A percentile compares a stretch with the other conserved stretches of the same genome.
phyloP scores from a whole-genome alignment of 805 yeast species.

The Metschnikowia lachancei region DNA sequence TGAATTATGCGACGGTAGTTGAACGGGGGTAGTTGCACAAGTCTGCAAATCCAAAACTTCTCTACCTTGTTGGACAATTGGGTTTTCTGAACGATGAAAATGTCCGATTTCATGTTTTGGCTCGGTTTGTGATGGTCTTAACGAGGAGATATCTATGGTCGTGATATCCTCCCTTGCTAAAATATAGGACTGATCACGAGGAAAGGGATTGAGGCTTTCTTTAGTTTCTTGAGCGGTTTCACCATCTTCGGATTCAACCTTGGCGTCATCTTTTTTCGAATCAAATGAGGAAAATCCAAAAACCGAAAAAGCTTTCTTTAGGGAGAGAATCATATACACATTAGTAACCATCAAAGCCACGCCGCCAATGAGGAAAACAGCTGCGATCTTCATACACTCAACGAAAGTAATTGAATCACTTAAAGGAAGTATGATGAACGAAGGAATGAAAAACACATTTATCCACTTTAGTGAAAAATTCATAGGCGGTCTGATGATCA shows the following conservation, averaged over 20 bases:
- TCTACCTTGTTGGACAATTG: neutral
- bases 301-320: constrained; percentile 19
- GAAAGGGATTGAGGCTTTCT: constrained; percentile 15
- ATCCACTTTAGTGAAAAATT: constrained; percentile 75
- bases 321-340: constrained; percentile 36
- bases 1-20: neutral
- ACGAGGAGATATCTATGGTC: constrained; percentile 31
- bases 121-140: constrained; percentile 6
- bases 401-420: constrained; percentile 61
- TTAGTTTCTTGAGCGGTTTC: constrained; percentile 6
- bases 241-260: neutral
- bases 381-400: constrained; percentile 73
- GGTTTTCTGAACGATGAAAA: neutral
- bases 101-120: neutral
- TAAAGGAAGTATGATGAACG: constrained; percentile 69
- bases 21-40: neutral
- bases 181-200: constrained; percentile 9
- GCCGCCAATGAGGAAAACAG: constrained; percentile 67
- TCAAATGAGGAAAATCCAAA: constrained; percentile 12
- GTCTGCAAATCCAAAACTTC: neutral
- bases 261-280: constrained; percentile 5
- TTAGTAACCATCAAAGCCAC: constrained; percentile 45
- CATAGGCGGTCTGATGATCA: constrained; percentile 55
- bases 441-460: constrained; percentile 73
- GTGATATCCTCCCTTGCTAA: constrained; percentile 35